Evolutionary conservation across 78 protist species (phyloP), one percentile per base, ranked within the genome.

Genomic region (Cavenderia fasciculata): DNA sequence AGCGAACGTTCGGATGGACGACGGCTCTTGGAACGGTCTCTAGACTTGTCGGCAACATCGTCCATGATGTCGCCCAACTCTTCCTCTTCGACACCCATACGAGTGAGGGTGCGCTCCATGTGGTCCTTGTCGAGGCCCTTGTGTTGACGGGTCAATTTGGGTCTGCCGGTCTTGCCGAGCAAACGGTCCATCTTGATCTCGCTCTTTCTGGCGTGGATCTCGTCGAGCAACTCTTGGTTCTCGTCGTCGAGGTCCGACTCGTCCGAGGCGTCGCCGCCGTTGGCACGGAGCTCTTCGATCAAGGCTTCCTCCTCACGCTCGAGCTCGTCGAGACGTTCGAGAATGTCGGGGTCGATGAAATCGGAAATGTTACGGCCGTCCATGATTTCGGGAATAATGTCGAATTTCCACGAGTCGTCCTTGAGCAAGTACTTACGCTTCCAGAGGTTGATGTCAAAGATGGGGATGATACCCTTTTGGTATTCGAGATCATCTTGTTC

Each of bases 341-440:
- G 62, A 74, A 98, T 97, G 21, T 98, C 99, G 1, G 99, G 99
- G 74, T 98, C 99, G 71, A 98, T 41, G 44, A 88, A 98, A 76
- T 98, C 99, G 3, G 95, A 89, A 61, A 98, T 94, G 87, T 98
- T 98, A 86, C 96, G 82, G 54, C 99, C 99, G 88, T 99, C 97
- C 85, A 97, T 66, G 49, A 99, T 97, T 74, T 99, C 99, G 8
- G 99, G 99, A 46, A 99, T 90, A 27, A 46, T 72, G 89, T 99
- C 99, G 61, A 94, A 78, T 36, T 51, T 73, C 99, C 99, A 98
- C 40, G 95, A 97, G 0, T 40, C 87, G 70, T 87, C 36, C 21
- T 40, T 68, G 40, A 96, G 91, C 11, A 59, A 25, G 82, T 75
- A 96, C 31, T 82, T 65, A 29, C 57, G 52, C 51, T 56, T 85